Evolutionary conservation across 192 early-diverging fungal genomes (phyloP), one percentile per base, ranked within the genome.

Genomic region (Funneliformis mosseae): DNA sequence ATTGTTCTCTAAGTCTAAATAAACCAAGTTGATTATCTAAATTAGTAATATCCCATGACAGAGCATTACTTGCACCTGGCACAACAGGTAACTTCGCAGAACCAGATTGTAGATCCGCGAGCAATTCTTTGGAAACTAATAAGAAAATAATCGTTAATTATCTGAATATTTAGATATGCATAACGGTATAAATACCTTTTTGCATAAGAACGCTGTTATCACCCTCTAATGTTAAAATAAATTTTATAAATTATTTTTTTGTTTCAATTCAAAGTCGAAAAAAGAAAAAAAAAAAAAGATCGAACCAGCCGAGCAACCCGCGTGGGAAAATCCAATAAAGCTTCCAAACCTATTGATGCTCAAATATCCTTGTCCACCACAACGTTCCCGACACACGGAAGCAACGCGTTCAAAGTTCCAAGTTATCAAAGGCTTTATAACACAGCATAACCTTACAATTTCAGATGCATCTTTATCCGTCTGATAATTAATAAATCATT

Each of bases 181-280:
- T 8, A 28, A 73, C 16, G 10, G 8, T 50, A 48, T 48, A 70
- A 5, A 70, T 66, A 77, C 76, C 76, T 86, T 94, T 94, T 80
- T 92, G 92, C 87, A 92, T 93, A 76, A 93, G 82, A 21, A 94
- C 91, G 64, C 88, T 88, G 84, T 93, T 93, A 77, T 94, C 93
- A 27, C 93, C 93, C 85, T 94, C 50, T 55, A 18, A 55, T 21
- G 16, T 55, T 43, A 14, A 55, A 18, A 55, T 21, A 21, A 21
- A 55, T 55, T 55, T 11, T 18, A 55, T 14, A 11, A 50, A 16
- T 21, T 55, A 21, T 16, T 55, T 21, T 55, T 5, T 0, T 18
- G 21, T 21, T 55, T 55, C 3, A 18, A 3, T 21, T 7, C 18
- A 21, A 21, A 5, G 12, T 50, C 16, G 2, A 6, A 10, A 10